Percentiles rank a stretch among this genome's conserved stretches.
phyloP scores from a whole-genome alignment of 345 rosid species.

The Eutrema japonicum region DNA sequence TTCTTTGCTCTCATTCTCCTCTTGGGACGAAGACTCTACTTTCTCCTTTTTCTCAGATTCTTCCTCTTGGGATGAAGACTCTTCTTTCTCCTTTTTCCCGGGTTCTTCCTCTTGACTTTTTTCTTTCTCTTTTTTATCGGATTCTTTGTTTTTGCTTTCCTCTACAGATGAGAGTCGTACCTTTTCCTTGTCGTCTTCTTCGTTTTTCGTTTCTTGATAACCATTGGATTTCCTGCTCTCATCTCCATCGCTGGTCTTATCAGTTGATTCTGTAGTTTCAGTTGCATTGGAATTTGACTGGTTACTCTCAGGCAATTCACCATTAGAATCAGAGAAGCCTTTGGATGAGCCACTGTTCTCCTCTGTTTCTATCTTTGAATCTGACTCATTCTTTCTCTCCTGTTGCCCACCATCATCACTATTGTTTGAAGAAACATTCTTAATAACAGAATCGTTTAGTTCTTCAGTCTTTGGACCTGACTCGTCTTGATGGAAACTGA shows the following conservation, averaged over 20 bases:
- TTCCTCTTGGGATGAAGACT: constrained; percentile 26
- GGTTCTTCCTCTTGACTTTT: constrained; percentile 34
- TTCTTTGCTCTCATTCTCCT: constrained; percentile 11
- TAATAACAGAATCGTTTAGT: constrained; percentile 33
- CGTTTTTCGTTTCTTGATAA: constrained; percentile 36
- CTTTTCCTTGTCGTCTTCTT: constrained; percentile 35
- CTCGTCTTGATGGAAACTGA: constrained; percentile 43
- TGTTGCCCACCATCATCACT: constrained; percentile 42
- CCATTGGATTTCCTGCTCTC: constrained; percentile 20
- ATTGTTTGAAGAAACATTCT: constrained; percentile 33
- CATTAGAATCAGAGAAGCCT: constrained; percentile 48
- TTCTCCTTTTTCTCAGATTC: constrained; percentile 27
- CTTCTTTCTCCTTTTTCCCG: constrained; percentile 33
- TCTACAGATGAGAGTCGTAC: constrained; percentile 27
- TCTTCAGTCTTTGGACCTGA: constrained; percentile 47
- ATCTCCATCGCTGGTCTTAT: constrained; percentile 20
- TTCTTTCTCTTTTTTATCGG: constrained; percentile 40
- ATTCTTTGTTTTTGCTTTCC: constrained; percentile 26
- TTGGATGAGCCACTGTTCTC: constrained; percentile 37
- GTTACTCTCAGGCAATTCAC: constrained; percentile 52
- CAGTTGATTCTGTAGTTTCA: constrained; percentile 34
- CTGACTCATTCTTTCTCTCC: constrained; percentile 30
- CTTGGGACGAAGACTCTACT: constrained; percentile 7
- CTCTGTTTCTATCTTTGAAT: constrained; percentile 38
- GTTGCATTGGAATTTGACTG: constrained; percentile 46